Evolutionary conservation across 257 asterid species (phyloP), one percentile per base, ranked within the genome.

Genomic region (Jacaranda copaia): DNA sequence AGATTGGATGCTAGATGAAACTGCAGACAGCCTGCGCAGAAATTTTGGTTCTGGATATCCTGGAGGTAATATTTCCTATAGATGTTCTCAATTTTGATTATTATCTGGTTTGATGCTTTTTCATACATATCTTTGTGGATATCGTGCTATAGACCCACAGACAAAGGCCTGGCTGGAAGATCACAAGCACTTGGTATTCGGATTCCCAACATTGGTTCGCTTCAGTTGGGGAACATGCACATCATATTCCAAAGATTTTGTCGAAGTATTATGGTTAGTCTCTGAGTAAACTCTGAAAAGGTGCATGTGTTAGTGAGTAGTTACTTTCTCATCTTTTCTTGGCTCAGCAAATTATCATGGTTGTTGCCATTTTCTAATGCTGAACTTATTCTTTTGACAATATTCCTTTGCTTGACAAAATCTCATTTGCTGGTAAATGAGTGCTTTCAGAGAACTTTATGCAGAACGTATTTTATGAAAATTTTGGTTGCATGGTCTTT

Each of bases 141-240:
- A 32, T 70, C 72, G 39, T 25, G 70, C 64, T 68, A 18, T 82
- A 95, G 98, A 95, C 85, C 99, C 99, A 51, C 91, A 69, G 70
- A 95, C 98, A n/a, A 95, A 95, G 84, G 81, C 93, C 59, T 93
- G 98, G 99, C 87, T 95, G 81, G 85, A 84, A 55, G 87, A 89
- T 82, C 98, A 95, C 85, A 93, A 87, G 77, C 99, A 95, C 75
- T 12, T 85, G 0, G 85, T 95, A 55, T 95, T 95, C 18, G 99
- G 99, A 32, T 95, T 95, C 92, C 99, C 99, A 68, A 60, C 92
- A 16, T 82, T 95, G 85, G 99, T 95, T 73, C 96, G 98, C 74
- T 95, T 95, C 88, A 95, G 99, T 81, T 95, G 99, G 99, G 98
- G 94, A 68, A 93, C 99, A 65, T 95, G 99, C 87, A 84, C 79